Conservation (phyloP, 345 rosid genomes). For the Brassica nigra region DNA sequence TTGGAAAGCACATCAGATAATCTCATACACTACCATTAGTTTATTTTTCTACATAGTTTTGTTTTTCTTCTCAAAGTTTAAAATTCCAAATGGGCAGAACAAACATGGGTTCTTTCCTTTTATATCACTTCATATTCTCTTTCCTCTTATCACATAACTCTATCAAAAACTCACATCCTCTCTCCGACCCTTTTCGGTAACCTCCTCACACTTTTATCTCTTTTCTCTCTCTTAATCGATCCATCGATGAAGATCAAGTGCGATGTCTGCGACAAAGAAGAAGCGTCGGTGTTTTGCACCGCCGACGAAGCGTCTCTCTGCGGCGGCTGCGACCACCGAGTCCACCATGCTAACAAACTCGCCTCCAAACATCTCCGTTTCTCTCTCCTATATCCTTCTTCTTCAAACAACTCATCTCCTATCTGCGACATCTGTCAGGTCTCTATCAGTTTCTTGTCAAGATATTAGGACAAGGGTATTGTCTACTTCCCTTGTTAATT, state of each 20-base stretch:
- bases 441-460: neutral
- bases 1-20: too few relatives aligned
- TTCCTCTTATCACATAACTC: conserved; percentile 22
- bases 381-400: conserved; percentile 70
- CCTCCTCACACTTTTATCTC: conserved; percentile 14
- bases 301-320: conserved; percentile 94
- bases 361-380: conserved; percentile 89
- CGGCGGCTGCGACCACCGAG: conserved; percentile 69
- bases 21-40: neutral
- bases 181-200: conserved; percentile 22
- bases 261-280: conserved; percentile 73
- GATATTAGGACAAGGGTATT: conserved; percentile 25
- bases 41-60: neutral
- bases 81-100: neutral
- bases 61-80: neutral
- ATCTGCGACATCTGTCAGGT: conserved; percentile 94
- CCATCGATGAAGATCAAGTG: conserved; percentile 81
- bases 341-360: conserved; percentile 94
- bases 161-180: conserved; percentile 26
- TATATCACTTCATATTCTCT: neutral
- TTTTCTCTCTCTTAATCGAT: neutral
- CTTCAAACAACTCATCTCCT: conserved; percentile 49
- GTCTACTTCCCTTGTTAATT: neutral
- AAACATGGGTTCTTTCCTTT: neutral
- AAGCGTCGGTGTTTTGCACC: conserved; percentile 78